A percentile compares a stretch with the other conserved stretches of the same genome.
Evolutionary conservation across 192 early-diverging fungal genomes (phyloP).

Genomic region (Linnemannia schmuckeri): DNA sequence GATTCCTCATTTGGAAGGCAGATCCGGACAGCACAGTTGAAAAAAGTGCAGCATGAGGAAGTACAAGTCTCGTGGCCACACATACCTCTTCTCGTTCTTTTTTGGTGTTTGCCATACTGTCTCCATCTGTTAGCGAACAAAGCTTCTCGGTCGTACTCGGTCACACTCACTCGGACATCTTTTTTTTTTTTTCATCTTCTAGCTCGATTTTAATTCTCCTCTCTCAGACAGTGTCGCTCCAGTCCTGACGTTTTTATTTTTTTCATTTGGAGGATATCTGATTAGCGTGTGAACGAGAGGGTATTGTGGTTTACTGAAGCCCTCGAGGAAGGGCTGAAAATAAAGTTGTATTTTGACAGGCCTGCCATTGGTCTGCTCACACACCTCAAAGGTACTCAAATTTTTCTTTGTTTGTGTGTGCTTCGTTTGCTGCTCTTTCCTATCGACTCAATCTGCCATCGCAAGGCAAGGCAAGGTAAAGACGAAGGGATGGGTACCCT

Average conservation of each 20-base stretch:
- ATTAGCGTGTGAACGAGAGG: neutral
- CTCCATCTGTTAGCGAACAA: neutral
- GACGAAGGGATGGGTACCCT: neutral
- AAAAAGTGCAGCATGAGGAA: neutral
- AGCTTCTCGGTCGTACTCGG: neutral
- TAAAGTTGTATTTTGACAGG: neutral
- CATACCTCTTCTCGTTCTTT: neutral
- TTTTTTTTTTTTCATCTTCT: neutral
- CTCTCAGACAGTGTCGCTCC: neutral
- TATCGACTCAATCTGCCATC: slow-evolving; percentile 2
- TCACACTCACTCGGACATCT: neutral
- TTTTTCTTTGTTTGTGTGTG: neutral
- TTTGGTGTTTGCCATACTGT: neutral
- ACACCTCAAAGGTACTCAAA: neutral
- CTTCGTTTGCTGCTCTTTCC: neutral
- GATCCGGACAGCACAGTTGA: neutral
- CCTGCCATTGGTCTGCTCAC: neutral
- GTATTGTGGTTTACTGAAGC: neutral
- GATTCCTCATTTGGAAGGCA: neutral
- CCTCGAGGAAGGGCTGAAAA: neutral
- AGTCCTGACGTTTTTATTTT: no score
- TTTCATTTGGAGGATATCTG: no score
- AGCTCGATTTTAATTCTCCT: neutral
- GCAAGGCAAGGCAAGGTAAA: neutral
- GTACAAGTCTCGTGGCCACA: neutral